phyloP scores from a whole-genome alignment of 2,329 filamentous ascomycete species.

The Metarhizium sp. region DNA sequence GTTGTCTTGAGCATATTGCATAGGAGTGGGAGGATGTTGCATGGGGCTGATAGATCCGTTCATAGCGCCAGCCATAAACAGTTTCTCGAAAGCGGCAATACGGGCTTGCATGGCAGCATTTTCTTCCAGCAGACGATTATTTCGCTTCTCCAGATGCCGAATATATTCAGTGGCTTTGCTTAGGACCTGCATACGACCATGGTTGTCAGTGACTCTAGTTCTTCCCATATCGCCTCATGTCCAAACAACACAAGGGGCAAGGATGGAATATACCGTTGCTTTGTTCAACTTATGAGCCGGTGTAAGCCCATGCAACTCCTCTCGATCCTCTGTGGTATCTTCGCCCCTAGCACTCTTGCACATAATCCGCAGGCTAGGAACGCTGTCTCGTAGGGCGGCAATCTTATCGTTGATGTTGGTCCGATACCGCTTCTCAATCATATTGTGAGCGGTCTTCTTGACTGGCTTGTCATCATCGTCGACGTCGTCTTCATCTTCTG shows the following conservation, averaged over 20 bases:
- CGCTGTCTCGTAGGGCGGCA: slow-evolving; percentile 79
- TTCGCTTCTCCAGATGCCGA: slow-evolving; percentile 83
- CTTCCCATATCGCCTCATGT: background rate
- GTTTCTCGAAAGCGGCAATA: slow-evolving; percentile 65
- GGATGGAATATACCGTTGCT: slow-evolving; percentile 57
- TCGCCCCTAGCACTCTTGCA: slow-evolving; percentile 61
- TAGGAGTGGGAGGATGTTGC: slow-evolving; percentile 43
- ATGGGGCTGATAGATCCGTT: slow-evolving; percentile 46
- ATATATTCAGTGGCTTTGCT: slow-evolving; percentile 97
- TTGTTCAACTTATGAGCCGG: slow-evolving; percentile 95
- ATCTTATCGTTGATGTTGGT: slow-evolving; percentile 98
- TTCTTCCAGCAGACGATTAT: slow-evolving; percentile 72
- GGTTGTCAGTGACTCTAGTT: background rate
- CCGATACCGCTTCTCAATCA: slow-evolving; percentile 95
- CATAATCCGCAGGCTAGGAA: slow-evolving; percentile 82
- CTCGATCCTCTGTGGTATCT: slow-evolving; percentile 63
- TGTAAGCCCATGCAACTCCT: slow-evolving; percentile 65
- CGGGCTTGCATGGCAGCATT: slow-evolving; percentile 70
- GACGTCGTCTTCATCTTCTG: slow-evolving; percentile 44
- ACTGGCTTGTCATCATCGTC: slow-evolving; percentile 43
- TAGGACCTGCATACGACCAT: slow-evolving; percentile 46
- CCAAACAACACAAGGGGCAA: background rate
- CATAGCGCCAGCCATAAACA: slow-evolving; percentile 71
- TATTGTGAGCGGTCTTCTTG: slow-evolving; percentile 96
- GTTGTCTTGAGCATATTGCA: slow-evolving; percentile 34